Evolutionary conservation across 192 early-diverging fungal genomes (phyloP), one percentile per base, ranked within the genome.

Genomic region (Backusella macrospora): DNA sequence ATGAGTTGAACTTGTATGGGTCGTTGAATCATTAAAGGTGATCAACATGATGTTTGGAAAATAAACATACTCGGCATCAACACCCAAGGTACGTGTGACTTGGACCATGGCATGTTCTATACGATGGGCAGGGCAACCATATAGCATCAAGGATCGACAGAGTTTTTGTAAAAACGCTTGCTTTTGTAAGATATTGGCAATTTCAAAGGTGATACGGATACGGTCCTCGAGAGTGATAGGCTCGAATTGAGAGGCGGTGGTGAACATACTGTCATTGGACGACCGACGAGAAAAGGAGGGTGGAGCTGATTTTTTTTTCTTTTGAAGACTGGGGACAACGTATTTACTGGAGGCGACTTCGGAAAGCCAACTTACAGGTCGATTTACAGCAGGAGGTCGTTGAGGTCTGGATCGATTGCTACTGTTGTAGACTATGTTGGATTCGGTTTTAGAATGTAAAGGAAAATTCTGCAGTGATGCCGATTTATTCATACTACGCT

Each of bases 11-110:
- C 89, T 90, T 0, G 90, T 87, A 38, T 92, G 86, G 2, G 90
- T 93, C 40, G 87, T 86, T 5, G 83, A 79, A 76, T 93, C 90
- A 62, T 88, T 82, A 74, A 93, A 93, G 9, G 86, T 85, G 21
- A 92, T 81, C 29, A 93, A 83, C 83, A 93, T 90, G 62, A 92
- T 81, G 26, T 90, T 89, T 26, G 92, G 92, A 37, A 91, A 74
- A 65, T 86, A 89, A 9, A 90, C 85, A 68, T 89, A 90, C 42
- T 87, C 87, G 3, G 89, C 80, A 23, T 91, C 84, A 43, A 91
- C 81, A n/a, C 87, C 87, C 38, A 92, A 70, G 12, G 84, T 80
- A 47, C 82, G 77, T 3, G 91, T 86, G 13, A 90, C 84, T 26
- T 84, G 79, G 5, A 87, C 79, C 82, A 92, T 80, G n/a, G 86